These are phyloP conservation scores for Yamadazyma kitorensis DNA, from an alignment of 805 yeast genomes.

Conservation along the genomic window DNA sequence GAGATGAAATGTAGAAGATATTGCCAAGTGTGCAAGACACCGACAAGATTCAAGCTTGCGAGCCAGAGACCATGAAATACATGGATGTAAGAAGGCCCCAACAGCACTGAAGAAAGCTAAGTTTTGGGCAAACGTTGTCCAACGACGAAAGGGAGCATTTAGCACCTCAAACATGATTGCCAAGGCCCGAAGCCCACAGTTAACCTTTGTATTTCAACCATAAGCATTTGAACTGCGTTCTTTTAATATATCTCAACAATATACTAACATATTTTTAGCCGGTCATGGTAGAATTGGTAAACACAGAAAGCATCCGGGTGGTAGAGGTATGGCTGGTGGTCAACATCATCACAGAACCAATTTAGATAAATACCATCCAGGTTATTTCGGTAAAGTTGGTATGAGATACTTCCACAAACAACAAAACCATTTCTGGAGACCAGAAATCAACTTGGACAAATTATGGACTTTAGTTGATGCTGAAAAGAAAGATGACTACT, in stretches of 20 bases:
- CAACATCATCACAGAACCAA: slow-evolving; percentile 99
- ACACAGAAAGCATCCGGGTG: slow-evolving; percentile 99
- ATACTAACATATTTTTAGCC: slow-evolving; percentile 59
- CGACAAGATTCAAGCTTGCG: no score
- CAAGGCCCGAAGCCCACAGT: no score
- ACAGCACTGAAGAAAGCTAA: no score
- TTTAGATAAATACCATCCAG: slow-evolving; percentile 99
- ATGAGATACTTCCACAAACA: slow-evolving; percentile 99
- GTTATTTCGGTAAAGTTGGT: slow-evolving; percentile 99
- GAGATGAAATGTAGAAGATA: no score
- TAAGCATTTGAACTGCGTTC: background rate
- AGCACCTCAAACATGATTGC: no score
- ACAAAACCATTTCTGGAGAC: slow-evolving; percentile 93
- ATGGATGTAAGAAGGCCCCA: no score
- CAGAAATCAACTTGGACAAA: slow-evolving; percentile 96
- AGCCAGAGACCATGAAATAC: no score
- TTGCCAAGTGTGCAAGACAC: no score
- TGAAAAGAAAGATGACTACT: slow-evolving; percentile 91
- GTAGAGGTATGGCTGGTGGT: slow-evolving; percentile 99
- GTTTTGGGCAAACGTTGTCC: no score
- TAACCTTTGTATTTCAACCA: no score
- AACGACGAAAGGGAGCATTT: no score
- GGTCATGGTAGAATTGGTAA: slow-evolving; percentile 99
- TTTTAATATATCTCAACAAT: background rate
- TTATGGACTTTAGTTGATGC: slow-evolving; percentile 96